Evolutionary conservation across 78 protist species (phyloP), one percentile per base, ranked within the genome.

Genomic region (Pelomyxa schiedti): DNA sequence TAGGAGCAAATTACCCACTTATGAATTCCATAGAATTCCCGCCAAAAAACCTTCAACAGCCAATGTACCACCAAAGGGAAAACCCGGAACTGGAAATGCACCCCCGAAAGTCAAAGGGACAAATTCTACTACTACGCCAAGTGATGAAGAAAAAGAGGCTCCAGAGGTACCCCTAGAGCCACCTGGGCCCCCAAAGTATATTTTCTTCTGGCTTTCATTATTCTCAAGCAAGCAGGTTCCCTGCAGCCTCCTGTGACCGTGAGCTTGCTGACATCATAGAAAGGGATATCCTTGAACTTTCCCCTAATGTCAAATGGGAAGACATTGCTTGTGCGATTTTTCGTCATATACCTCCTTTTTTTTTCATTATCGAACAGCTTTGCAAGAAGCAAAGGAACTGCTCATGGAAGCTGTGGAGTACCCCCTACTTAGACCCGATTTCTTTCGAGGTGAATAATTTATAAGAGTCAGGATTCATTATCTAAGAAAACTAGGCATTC

Each of bases 401-500:
- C 86, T 93, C 39, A 73, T 81, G 38, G 94, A 93, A 74, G 84
- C 93, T 0, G 84, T 93, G 26, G 70, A 83, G 24, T 36, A 82
- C 8, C 96, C 96, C 0, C 47, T 77, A 0, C 28, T 7, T n/a
- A 68, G 66, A 73, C 94, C 96, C 2, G 89, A 88, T 64, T 87
- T 66, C 73, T 93, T 88, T 74, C 72, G 8, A 36, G n/a, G n/a
- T n/a, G n/a, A n/a, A n/a, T n/a, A n/a, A 81, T 84, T 39, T 66
- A 66, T 0, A 38, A 74, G 8, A 0, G 63, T 43, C 32, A 3
- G 24, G 68, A 4, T 52, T 52, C 63, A 24, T 52, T n/a, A 52
- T 52, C 30, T 3, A 72, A 58, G 35, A 36, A 58, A n/a, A n/a
- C n/a, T n/a, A n/a, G 87, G 92, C 4, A 69, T 90, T 42, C 81